Base-by-base conservation (phyloP, 768 basidiomycete species). In the Phaeotremella skinneri region DNA sequence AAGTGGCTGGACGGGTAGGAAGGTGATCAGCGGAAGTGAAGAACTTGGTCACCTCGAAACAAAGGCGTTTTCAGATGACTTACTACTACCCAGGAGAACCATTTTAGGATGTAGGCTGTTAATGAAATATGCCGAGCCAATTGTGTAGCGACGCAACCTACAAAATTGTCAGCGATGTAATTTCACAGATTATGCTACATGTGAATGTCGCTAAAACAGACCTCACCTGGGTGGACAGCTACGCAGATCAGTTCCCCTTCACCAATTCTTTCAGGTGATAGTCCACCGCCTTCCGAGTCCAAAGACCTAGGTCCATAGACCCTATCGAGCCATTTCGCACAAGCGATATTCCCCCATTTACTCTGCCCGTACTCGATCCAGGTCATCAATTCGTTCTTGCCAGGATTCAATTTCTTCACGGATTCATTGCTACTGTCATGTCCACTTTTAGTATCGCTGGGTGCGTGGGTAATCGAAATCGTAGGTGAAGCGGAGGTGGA, bases 261-360 rank as follows among this genome's bases (percentile, higher is more conserved):
- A 7, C 30, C 31, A 23, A 25, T 50, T 29, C 34, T 31, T 2
- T 54, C 32, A 16, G 37, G 14, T 37, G 7, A 14, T 11, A 21
- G 27, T 7, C 47, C 32, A 29, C 11, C 29, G 3, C 45, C 52
- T 29, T 58, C 23, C 20, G 11, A 26, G 23, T 23, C 34, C 4
- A 25, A 48, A 21, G 26, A 31, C 16, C 37, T 25, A 2, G 64
- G 59, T 6, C 72, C 72, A 57, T 70, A 66, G 5, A 41, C 49
- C 52, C 62, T 56, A 41, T 73, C 47, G 2, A 74, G 37, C 27
- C 57, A 69, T 17, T 59, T 63, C 2, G 69, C 65, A 1, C 69
- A 47, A 4, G 72, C 72, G n/a, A 74, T 64, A 56, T 68, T 53
- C 1, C 66, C 69, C 72, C 72, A 74, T 56, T 74, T 74, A 34